These are phyloP conservation scores for Solanum etuberosum DNA, from an alignment of 257 asterid species.

Conservation along the genomic window DNA sequence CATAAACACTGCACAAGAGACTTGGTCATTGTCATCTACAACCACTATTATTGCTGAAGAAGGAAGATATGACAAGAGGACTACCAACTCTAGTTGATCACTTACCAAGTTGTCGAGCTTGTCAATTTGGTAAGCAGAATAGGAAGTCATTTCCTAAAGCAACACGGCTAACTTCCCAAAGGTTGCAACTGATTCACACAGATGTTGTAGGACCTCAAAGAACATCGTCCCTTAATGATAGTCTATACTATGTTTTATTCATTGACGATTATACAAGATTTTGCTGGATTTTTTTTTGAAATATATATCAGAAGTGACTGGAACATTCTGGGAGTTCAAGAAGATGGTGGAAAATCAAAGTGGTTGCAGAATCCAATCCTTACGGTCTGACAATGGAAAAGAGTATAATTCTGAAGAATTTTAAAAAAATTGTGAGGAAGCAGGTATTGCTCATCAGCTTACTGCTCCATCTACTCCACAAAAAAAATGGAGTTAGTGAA, in stretches of 20 bases:
- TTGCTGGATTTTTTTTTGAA: too few species aligned
- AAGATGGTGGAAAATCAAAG: too few species aligned
- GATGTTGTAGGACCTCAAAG: too few species aligned
- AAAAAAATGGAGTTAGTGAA: too few species aligned
- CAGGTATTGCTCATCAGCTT: background rate
- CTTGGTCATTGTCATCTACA: background rate
- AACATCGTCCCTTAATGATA: background rate
- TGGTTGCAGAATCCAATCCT: too few species aligned
- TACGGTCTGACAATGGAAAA: background rate
- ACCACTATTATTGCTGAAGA: background rate
- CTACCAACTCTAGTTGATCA: background rate
- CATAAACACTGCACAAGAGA: background rate
- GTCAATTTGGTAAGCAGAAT: background rate
- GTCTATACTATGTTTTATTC: background rate
- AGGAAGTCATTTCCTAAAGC: too few species aligned
- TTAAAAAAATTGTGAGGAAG: background rate
- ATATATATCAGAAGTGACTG: background rate
- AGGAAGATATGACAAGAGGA: background rate
- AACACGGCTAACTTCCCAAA: background rate
- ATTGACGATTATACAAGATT: too few species aligned
- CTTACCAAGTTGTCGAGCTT: background rate
- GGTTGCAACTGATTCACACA: too few species aligned
- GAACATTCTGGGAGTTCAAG: too few species aligned
- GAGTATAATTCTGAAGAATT: background rate
- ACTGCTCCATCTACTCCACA: background rate